Evolutionary conservation across 768 basidiomycete species (phyloP), one percentile per base, ranked within the genome.

Genomic region (Nidula microcarpa): DNA sequence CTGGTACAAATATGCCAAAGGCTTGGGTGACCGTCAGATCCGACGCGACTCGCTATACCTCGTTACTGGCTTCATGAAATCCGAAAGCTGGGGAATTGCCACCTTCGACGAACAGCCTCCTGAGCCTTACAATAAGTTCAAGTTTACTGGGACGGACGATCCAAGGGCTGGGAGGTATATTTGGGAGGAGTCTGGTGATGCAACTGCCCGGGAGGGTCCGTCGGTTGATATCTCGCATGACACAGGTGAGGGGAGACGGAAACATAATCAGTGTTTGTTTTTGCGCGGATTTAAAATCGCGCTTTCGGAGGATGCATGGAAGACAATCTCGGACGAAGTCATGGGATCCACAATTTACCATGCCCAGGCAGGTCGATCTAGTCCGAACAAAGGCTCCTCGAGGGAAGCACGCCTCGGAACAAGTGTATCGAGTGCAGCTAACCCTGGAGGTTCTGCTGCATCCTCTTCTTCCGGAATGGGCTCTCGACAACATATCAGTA

Each of bases 1-100:
- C 5, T 73, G 72, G 71, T 72, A 70, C 52, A 53, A 51, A 33
- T 67, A 66, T 17, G 66, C 60, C 7, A 61, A 66, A 51, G 57
- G 53, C 23, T 49, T 56, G 2, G 63, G 62, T n/a, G 62, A 62
- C 37, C 53, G 55, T 1, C 53, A 56, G n/a, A 53, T 56, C 18
- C 55, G 52, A 7, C 65, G 66, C 37, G 65, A 68, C 9, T 53
- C 64, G 14, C 59, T 71, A 41, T 73, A 73, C 36, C 58, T 72
- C 35, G 61, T 73, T 39, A 73, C 64, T 8, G 68, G 64, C 1
- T 60, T 52, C 43, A 58, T 65, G 36, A 66, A 68, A 44, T 47
- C 62, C 4, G 49, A 54, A 4, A 61, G 68, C 0, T 74, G 69
- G 67, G 63, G 61, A 6, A 55, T 65, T 32, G 69, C 69, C 0